Evolutionary conservation across 345 rosid genomes (phyloP), one percentile per base, ranked within the genome.

Genomic region (Eucalyptus victrix): DNA sequence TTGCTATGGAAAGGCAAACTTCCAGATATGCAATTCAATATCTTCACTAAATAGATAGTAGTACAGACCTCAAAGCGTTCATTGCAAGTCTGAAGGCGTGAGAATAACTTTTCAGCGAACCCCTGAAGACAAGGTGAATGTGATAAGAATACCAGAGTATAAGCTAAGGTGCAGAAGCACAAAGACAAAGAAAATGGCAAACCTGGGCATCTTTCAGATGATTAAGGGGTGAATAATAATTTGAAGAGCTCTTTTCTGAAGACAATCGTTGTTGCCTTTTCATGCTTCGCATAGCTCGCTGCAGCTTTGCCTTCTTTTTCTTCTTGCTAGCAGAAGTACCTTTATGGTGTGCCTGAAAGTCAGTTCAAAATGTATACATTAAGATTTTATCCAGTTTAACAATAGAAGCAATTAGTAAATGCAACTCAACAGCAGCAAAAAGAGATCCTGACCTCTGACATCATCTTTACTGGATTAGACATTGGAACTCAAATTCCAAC

Each of bases 301-400:
- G 95, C 93, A 98, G 91, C 92, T 97, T 98, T 87, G 99, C 99
- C 93, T 97, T 93, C 96, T 97, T 98, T 92, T 97, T 96, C 95
- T 95, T 98, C 96, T 98, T 98, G 94, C 98, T 97, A 89, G 99
- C 90, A 88, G 92, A 88, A 44, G 99, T 98, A 87, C 99, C 99
- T 91, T 94, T 94, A 93, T 96, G 94, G 87, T 89, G 90, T 50
- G 99, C 99, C 99, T 96, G 91, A 72, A 88, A 93, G 89, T 88
- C 49, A 9, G 88, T 90, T 49, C n/a, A 86, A 49, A 42, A 86
- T 51, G 62, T 34, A 14, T 17, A 89, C 67, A 56, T 42, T 44
- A 28, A 42, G 53, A 58, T 62, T 47, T 37, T 86, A 86, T 50
- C 30, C 88, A 86, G 88, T 32, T 32, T 32, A 58, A 76, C 85